These are phyloP conservation scores for Mucor plumbeus DNA, from an alignment of 371 early-diverging fungal species.

Conservation along the genomic window DNA sequence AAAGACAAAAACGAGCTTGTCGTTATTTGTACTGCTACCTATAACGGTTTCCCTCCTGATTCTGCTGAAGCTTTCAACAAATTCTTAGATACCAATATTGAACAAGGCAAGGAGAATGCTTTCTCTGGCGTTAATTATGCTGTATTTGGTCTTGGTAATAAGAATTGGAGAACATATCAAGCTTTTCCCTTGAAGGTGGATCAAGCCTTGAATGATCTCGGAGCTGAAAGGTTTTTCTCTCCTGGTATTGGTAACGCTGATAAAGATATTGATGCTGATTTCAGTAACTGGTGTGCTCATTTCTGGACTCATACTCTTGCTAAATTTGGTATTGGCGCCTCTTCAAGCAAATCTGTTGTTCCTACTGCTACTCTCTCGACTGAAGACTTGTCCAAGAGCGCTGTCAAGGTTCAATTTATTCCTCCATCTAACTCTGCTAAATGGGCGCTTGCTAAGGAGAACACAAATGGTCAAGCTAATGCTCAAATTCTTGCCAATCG, in stretches of 20 bases:
- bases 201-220: slow-evolving; percentile 39
- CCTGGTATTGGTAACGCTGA: slow-evolving; percentile 56
- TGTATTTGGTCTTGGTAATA: slow-evolving; percentile 65
- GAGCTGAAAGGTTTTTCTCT: slow-evolving; percentile 50
- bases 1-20: slow-evolving; percentile 35
- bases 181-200: slow-evolving; percentile 53
- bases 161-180: slow-evolving; percentile 65
- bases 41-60: slow-evolving; percentile 68
- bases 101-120: slow-evolving; percentile 31
- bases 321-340: slow-evolving; percentile 32
- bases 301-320: slow-evolving; percentile 41
- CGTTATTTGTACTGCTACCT: slow-evolving; percentile 53
- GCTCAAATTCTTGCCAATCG: slow-evolving; percentile 26
- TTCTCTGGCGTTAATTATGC: slow-evolving; percentile 46
- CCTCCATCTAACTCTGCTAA: slow-evolving; percentile 26
- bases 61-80: slow-evolving; percentile 58
- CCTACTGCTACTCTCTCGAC: slow-evolving; percentile 21
- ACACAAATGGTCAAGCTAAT: slow-evolving; percentile 33
- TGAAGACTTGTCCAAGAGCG: slow-evolving; percentile 56
- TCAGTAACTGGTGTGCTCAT: slow-evolving; percentile 49
- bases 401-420: slow-evolving; percentile 28
- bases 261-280: slow-evolving; percentile 51
- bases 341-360: slow-evolving; percentile 30
- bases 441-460: slow-evolving; percentile 28
- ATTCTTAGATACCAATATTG: slow-evolving; percentile 39